These are phyloP conservation scores for Lactifluus hygrophoroides DNA, from an alignment of 768 basidiomycete genomes.

Conservation along the genomic window DNA sequence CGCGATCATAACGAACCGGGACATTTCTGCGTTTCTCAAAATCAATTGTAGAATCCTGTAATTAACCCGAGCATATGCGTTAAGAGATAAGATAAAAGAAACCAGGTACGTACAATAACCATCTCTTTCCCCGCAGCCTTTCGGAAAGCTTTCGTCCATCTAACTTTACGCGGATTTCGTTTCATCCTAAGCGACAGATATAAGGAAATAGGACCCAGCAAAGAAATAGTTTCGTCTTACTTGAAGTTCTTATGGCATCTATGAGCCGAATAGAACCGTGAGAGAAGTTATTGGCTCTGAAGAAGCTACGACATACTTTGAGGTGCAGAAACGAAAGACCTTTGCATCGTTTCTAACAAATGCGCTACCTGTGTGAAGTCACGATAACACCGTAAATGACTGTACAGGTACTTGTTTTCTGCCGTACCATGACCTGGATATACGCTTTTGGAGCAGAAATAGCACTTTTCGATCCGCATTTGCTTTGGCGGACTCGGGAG, in stretches of 20 bases:
- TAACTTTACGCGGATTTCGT: slow-evolving; percentile 96
- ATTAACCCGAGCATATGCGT: neutral
- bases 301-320: slow-evolving; percentile 55
- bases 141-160: slow-evolving; percentile 99
- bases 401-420: slow-evolving; percentile 13
- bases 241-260: slow-evolving; percentile 99
- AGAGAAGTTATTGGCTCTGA: slow-evolving; percentile 9
- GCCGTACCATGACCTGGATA: slow-evolving; percentile 90
- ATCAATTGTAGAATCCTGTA: slow-evolving; percentile 92
- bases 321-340: slow-evolving; percentile 95
- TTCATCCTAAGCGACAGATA: slow-evolving; percentile 66
- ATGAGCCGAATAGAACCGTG: neutral
- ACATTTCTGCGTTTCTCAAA: slow-evolving; percentile 99
- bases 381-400: neutral
- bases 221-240: slow-evolving; percentile 34
- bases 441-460: slow-evolving; percentile 94
- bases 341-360: slow-evolving; percentile 99
- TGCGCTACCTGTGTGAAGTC: slow-evolving; percentile 52
- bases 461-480: slow-evolving; percentile 98
- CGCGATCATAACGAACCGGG: slow-evolving; percentile 94
- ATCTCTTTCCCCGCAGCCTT: slow-evolving; percentile 99
- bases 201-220: neutral
- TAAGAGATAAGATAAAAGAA: neutral
- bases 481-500: neutral
- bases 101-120: slow-evolving; percentile 68